Evolutionary conservation across 495 filamentous ascomycete genomes (phyloP).

Genomic region (Aeminium ludgeri): DNA sequence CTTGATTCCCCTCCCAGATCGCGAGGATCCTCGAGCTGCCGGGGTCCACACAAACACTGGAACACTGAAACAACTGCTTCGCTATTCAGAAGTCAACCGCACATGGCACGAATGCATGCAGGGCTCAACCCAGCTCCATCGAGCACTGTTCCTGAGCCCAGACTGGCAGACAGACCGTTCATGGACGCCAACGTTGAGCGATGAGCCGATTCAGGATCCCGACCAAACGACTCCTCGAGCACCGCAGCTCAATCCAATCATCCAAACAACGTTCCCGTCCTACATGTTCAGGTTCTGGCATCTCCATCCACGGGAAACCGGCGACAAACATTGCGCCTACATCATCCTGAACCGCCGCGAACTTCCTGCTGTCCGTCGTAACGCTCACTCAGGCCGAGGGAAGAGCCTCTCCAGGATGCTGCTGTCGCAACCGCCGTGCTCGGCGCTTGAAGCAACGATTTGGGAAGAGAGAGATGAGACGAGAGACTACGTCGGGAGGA

Average conservation of each 20-base stretch:
- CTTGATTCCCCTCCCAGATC: neutral
- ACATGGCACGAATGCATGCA: slow-evolving; percentile 7
- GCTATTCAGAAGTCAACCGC: slow-evolving; percentile 8
- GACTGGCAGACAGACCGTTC: neutral
- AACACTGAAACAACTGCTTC: slow-evolving; percentile 6
- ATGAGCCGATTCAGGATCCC: slow-evolving; percentile 1
- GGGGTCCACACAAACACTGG: neutral
- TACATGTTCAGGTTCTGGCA: slow-evolving; percentile 16
- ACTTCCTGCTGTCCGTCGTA: neutral
- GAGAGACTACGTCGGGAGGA: slow-evolving; percentile 12
- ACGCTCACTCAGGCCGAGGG: slow-evolving; percentile 1
- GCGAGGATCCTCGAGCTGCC: slow-evolving; percentile 10
- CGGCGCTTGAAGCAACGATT: slow-evolving; percentile 9
- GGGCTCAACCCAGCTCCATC: slow-evolving; percentile 8
- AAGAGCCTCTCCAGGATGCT: slow-evolving; percentile 7
- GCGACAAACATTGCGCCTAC: slow-evolving; percentile 7
- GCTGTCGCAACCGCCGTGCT: slow-evolving; percentile 11
- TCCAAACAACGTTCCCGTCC: slow-evolving; percentile 7
- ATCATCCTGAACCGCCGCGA: slow-evolving; percentile 11
- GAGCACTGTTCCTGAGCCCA: slow-evolving; percentile 7
- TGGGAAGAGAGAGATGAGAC: slow-evolving; percentile 16
- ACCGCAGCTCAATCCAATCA: slow-evolving; percentile 11
- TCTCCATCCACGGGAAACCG: slow-evolving; percentile 2
- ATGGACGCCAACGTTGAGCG: slow-evolving; percentile 1
- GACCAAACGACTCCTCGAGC: neutral